Evolutionary conservation across 1,139 yeast species (phyloP), one percentile per base, ranked within the genome.

Genomic region (Yamadazyma membranifaciens): DNA sequence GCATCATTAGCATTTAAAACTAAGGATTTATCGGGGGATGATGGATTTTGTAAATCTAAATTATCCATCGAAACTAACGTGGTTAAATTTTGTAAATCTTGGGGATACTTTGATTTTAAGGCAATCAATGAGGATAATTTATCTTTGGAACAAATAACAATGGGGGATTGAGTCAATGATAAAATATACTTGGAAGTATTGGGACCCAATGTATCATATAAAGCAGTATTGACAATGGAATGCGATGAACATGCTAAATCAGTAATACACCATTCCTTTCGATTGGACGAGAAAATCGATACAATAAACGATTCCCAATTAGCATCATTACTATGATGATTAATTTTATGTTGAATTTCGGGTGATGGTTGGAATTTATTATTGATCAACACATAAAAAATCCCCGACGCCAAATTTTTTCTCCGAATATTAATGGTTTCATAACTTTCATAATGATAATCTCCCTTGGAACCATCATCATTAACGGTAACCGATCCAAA

Each of bases 341-440:
- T 49, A 39, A 68, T 57, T 35, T 57, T 60, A 10, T 47, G 41
- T 34, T 60, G 55, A 16, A 52, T 55, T 15, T 57, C 54, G 12
- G 60, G 53, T 24, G 65, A 56, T 16, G 54, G 54, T 37, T 58
- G 60, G 53, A 50, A 71, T 46, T 74, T 67, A 48, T 73, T 75
- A 45, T 69, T 65, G 31, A 59, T 56, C 40, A 80, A 73, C n/a
- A 78, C 59, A 36, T 78, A 69, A 48, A 80, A 68, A 25, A 86
- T 52, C 10, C 94, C 95, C 2, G 87, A 65, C 4, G 89, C 94
- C 34, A 85, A 65, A 39, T 75, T 61, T 38, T 62, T 59, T 41
- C 76, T 71, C 39, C 81, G 66, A 34, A 56, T 48, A 25, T 64
- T 61, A 9, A 77, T 65, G 33, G 68, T 57, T 9, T 48, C 50